Evolutionary conservation across 495 filamentous ascomycete species (phyloP).

Genomic region (Annulohypoxylon bovei): DNA sequence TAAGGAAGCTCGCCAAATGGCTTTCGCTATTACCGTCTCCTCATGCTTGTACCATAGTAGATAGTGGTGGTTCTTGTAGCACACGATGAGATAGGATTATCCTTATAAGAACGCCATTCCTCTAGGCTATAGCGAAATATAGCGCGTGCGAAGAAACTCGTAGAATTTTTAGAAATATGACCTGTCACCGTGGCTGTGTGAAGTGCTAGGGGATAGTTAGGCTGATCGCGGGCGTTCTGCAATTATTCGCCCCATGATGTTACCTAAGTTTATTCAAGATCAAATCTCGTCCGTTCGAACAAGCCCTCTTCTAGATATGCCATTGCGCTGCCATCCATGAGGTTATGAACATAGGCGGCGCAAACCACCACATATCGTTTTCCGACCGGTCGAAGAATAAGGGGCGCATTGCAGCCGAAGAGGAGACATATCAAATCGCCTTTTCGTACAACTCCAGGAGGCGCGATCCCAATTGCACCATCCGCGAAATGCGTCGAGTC

Average conservation of each 20-base stretch:
- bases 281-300: background rate
- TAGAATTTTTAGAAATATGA: too few species aligned
- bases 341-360: too few species aligned
- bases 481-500: background rate
- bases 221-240: background rate
- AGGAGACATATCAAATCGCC: background rate
- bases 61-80: too few species aligned
- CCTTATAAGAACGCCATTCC: too few species aligned
- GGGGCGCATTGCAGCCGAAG: background rate
- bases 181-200: background rate
- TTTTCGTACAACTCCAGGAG: background rate
- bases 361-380: background rate
- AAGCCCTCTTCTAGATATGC: background rate
- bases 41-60: background rate
- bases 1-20: background rate
- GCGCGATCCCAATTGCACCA: background rate
- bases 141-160: too few species aligned
- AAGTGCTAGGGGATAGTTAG: too few species aligned
- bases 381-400: background rate
- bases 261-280: too few species aligned
- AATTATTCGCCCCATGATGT: too few species aligned
- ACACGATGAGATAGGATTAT: too few species aligned
- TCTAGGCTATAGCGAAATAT: too few species aligned
- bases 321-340: too few species aligned
- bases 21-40: background rate